Percentiles rank a stretch among this genome's conserved stretches.
Evolutionary conservation across 306 rosid genomes (phyloP).

Genomic region (Glycine tomentella): DNA sequence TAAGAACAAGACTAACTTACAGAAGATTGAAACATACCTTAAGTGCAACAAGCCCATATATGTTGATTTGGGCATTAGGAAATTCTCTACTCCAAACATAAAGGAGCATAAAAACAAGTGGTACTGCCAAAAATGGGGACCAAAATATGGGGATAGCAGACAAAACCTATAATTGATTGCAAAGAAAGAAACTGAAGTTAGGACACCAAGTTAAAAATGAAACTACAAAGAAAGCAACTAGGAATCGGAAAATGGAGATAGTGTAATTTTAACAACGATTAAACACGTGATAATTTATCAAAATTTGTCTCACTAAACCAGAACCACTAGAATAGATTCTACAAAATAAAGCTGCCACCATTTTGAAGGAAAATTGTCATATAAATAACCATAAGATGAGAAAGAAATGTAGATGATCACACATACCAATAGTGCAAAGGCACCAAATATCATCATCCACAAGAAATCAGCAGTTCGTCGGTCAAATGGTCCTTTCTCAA

Average conservation of each 20-base stretch:
- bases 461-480: conserved; percentile 91
- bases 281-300: conserved; percentile 6
- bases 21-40: conserved; percentile 62
- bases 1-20: conserved; percentile 15
- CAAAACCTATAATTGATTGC: conserved; percentile 56
- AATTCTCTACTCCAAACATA: conserved; percentile 98
- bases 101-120: conserved; percentile 95
- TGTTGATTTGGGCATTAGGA: conserved; percentile 82
- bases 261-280: conserved; percentile 32
- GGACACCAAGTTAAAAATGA: conserved; percentile 26
- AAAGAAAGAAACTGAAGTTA: conserved; percentile 38
- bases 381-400: conserved; percentile 32
- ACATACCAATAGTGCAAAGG: conserved; percentile 72
- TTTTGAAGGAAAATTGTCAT: conserved; percentile 38
- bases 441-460: conserved; percentile 98
- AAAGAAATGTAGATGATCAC: conserved; percentile 34
- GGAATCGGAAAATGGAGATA: background rate
- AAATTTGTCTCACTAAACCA: conserved; percentile 15
- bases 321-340: background rate
- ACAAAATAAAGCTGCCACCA: conserved; percentile 4
- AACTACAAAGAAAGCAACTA: conserved; percentile 25
- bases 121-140: conserved; percentile 73
- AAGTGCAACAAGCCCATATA: conserved; percentile 90
- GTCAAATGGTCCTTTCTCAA: conserved; percentile 90
- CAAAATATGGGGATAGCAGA: conserved; percentile 72